phyloP scores from a whole-genome alignment of 169 alveolate genomes.

The Plasmodium sp. region DNA sequence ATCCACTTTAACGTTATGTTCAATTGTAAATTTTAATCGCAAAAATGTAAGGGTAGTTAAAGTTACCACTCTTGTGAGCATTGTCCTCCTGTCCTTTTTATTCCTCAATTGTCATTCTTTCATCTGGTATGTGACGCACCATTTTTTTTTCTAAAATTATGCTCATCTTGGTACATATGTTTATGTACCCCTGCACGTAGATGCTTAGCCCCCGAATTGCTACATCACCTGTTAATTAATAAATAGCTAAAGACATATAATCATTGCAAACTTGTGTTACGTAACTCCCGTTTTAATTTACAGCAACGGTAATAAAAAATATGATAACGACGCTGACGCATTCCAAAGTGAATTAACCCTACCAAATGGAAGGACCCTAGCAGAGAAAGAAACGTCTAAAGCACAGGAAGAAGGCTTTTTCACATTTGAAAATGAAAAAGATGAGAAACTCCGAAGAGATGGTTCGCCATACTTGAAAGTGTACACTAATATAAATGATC shows the following conservation, averaged over 20 bases:
- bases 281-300: background rate
- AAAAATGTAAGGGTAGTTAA: background rate
- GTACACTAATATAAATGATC: background rate
- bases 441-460: background rate
- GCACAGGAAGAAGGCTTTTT: background rate
- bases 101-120: background rate
- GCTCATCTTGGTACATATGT: background rate
- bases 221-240: background rate
- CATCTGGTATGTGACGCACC: background rate
- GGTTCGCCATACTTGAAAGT: background rate
- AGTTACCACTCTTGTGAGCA: background rate
- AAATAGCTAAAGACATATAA: background rate
- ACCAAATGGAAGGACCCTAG: background rate
- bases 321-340: background rate
- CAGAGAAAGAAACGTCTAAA: background rate
- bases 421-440: background rate
- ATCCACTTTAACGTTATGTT: background rate
- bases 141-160: background rate
- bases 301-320: background rate
- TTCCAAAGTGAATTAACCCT: background rate
- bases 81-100: background rate
- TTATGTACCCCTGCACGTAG: background rate
- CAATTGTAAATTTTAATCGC: background rate
- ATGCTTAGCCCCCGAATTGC: background rate
- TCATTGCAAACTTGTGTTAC: background rate